Conservation (phyloP, 495 filamentous ascomycete genomes). For the Aspergillus panamensis region DNA sequence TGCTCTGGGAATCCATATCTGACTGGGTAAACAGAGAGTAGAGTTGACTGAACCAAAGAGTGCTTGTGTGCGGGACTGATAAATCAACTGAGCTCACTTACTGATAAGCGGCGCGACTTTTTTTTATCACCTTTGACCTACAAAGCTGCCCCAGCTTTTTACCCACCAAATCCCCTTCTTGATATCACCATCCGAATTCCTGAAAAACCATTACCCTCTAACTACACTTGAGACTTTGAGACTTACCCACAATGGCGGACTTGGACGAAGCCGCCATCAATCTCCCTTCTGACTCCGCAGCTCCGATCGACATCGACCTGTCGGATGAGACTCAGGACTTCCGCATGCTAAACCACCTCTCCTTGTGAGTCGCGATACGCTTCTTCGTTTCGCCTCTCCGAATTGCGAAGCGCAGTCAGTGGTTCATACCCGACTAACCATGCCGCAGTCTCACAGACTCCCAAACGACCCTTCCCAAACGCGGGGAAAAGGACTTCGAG, state of each 20-base stretch:
- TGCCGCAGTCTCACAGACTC: conserved; percentile 30
- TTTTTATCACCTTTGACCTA: too few species aligned
- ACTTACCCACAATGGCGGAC: conserved; percentile 41
- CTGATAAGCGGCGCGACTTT: too few species aligned
- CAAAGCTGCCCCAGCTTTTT: too few species aligned
- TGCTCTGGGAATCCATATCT: not conserved
- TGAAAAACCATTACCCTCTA: too few species aligned
- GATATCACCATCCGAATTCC: too few species aligned
- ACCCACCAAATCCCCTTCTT: too few species aligned
- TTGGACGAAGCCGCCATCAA: conserved; percentile 46
- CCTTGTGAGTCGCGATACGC: conserved; percentile 39
- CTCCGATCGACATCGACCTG: conserved; percentile 56
- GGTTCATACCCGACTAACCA: conserved; percentile 9
- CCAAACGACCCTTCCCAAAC: conserved; percentile 57
- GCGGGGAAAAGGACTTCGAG: conserved; percentile 96
- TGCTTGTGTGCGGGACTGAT: not conserved
- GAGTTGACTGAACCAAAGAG: not conserved
- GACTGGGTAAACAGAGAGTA: too few species aligned
- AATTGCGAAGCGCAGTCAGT: not conserved
- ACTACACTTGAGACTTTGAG: not conserved
- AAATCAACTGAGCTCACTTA: not conserved
- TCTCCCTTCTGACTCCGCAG: conserved; percentile 26
- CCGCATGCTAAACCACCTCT: conserved; percentile 63
- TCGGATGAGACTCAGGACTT: conserved; percentile 89
- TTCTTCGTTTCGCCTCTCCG: not conserved